Evolutionary conservation across 495 filamentous ascomycete species (phyloP).

Genomic region (Umbilicaria muhlenbergii): DNA sequence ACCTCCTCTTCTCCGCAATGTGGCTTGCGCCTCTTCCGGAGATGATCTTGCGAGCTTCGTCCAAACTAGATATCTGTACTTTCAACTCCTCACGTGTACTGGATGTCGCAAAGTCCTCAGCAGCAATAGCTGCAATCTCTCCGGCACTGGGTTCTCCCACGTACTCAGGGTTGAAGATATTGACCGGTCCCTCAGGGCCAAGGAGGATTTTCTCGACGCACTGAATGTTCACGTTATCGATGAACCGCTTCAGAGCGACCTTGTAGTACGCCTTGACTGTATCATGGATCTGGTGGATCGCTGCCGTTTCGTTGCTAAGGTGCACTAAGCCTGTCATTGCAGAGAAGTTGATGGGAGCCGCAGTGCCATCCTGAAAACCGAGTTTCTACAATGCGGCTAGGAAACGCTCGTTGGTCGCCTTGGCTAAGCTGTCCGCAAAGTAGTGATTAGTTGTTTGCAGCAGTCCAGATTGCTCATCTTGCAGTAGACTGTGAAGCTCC

Average conservation of each 20-base stretch:
- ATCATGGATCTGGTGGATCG: slow-evolving; percentile 41
- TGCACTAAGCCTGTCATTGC: no score
- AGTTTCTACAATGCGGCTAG: slow-evolving; percentile 10
- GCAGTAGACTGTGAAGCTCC: slow-evolving; percentile 29
- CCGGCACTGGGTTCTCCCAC: slow-evolving; percentile 21
- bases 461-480: slow-evolving; percentile 28
- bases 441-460: slow-evolving; percentile 37
- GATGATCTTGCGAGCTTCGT: no score
- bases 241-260: slow-evolving; percentile 37
- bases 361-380: no score
- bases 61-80: slow-evolving; percentile 26
- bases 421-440: slow-evolving; percentile 35
- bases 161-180: slow-evolving; percentile 20
- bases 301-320: no score
- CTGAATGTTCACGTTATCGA: slow-evolving; percentile 37
- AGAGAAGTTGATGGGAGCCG: no score
- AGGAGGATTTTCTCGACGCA: slow-evolving; percentile 20
- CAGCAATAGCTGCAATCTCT: slow-evolving; percentile 28
- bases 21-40: slow-evolving; percentile 24
- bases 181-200: slow-evolving; percentile 19
- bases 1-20: no score
- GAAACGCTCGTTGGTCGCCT: no score
- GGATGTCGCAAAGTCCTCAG: slow-evolving; percentile 22
- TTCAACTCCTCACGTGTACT: slow-evolving; percentile 20
- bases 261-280: slow-evolving; percentile 44